Evolutionary conservation across 805 yeast species (phyloP).

Genomic region (Candida ipomoeae): DNA sequence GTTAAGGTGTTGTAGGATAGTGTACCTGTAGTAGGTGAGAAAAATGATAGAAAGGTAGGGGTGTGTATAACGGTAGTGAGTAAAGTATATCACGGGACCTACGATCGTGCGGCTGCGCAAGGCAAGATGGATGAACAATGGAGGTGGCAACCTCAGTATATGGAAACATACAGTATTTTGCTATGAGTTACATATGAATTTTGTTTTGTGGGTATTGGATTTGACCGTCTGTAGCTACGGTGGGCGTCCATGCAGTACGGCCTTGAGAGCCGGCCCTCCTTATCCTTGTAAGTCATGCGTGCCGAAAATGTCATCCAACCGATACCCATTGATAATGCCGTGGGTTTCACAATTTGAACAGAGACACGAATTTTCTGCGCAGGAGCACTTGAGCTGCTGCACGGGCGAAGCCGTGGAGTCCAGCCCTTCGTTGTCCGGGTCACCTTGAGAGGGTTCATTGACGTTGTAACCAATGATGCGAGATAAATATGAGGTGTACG

Average conservation of each 20-base stretch:
- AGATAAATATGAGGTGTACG: conserved; percentile 3
- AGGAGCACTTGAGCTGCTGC: conserved; percentile 10
- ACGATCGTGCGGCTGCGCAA: not conserved
- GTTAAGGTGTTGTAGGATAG: not conserved
- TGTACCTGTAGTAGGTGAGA: not conserved
- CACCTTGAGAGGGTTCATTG: conserved; percentile 3
- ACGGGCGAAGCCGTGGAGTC: not conserved
- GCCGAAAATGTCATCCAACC: conserved; percentile 35
- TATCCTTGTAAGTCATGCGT: not conserved
- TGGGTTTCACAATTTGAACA: conserved; percentile 43
- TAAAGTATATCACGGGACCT: not conserved
- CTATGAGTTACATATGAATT: not conserved
- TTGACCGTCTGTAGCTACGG: not conserved
- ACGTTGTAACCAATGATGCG: conserved; percentile 5
- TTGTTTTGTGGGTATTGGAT: not conserved
- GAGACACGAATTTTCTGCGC: conserved; percentile 16
- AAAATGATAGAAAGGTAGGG: conserved; percentile 1
- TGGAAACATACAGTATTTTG: not conserved
- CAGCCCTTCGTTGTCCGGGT: not conserved
- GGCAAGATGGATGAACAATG: not conserved
- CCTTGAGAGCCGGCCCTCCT: not conserved
- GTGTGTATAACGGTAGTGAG: conserved; percentile 4
- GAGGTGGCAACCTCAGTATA: not conserved
- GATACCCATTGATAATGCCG: conserved; percentile 41
- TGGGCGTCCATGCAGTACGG: not conserved